phyloP scores from a whole-genome alignment of 129 eudicot genomes.

The Kitagawia praeruptora region DNA sequence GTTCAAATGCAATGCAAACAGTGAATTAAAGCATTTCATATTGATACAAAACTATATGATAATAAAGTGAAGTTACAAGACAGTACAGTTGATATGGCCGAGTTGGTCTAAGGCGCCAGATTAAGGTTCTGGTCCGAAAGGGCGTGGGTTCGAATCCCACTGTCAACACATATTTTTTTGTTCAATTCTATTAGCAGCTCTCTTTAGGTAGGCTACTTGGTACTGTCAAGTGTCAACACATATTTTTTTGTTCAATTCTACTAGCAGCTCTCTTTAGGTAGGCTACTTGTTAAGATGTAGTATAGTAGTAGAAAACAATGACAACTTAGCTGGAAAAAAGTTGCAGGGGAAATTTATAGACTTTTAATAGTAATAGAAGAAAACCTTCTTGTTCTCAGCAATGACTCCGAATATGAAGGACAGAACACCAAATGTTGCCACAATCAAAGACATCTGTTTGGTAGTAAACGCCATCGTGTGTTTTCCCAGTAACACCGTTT shows the following conservation, averaged over 20 bases:
- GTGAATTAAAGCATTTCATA: background rate
- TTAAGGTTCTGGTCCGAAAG: constrained; percentile 99
- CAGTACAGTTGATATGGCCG: constrained; percentile 14
- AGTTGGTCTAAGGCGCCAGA: constrained; percentile 99
- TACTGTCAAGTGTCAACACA: constrained; percentile 15
- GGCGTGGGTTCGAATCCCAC: constrained; percentile 99
- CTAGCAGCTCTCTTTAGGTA: no score
- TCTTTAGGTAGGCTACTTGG: no score
- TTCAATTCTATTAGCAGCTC: no score
- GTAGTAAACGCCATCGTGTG: constrained; percentile 49
- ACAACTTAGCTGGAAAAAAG: background rate
- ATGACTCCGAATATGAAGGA: constrained; percentile 74
- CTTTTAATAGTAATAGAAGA: background rate
- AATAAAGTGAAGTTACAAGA: background rate
- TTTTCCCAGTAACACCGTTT: constrained; percentile 4
- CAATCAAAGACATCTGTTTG: constrained; percentile 51
- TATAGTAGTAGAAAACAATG: no score
- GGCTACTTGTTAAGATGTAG: no score
- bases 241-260: no score
- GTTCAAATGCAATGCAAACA: background rate
- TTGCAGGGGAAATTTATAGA: background rate
- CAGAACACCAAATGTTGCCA: constrained; percentile 53
- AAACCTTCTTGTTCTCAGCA: constrained; percentile 90
- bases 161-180: constrained; percentile 2
- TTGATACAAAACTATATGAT: background rate